Base-by-base conservation (phyloP, 1,284 basidiomycete species). In the Naganishia liquefaciens region DNA sequence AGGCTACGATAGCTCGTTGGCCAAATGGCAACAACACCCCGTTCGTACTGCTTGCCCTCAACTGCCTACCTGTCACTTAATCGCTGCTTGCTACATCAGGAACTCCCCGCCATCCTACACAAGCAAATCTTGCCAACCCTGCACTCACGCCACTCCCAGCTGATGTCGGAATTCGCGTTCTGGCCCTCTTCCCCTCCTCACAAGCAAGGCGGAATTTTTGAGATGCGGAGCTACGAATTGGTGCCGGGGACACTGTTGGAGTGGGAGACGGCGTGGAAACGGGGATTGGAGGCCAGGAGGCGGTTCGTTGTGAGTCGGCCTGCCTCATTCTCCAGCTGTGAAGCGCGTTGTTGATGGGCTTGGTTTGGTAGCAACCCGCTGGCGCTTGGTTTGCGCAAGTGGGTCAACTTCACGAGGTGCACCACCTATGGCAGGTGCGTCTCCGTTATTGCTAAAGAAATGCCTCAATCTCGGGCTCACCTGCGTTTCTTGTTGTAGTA, bases 321-420 rank as follows among this genome's bases (percentile, higher is more conserved):
- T n/a, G n/a, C n/a, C n/a, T 27, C 15, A 25, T 19, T 21, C 57
- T 25, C 30, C 33, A 11, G 28, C 43, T 23, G 27, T 21, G 62
- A 13, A 21, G 21, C 5, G 25, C n/a, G 21, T n/a, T 13, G 6
- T 13, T 50, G 9, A 17, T 54, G 46, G 17, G 2, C 23, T 23
- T 40, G 21, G 37, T 46, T 17, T 19, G 19, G 40, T 60, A 81
- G 76, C 84, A 86, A 64, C 93, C 93, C 25, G 87, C 94, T 11
- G 93, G 92, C 50, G 93, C 93, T 17, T 96, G 92, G 90, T 96
- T 93, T 80, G 88, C 89, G 49, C 93, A 96, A 79, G 84, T 94
- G 51, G 93, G 94, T 50, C 84, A 88, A 63, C 81, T 95, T 61
- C 91, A 95, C 77, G 86, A 91, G 72, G 91, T 94, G 21, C 89